phyloP scores from a whole-genome alignment of 257 asterid genomes.

The Solanum tarijense region DNA sequence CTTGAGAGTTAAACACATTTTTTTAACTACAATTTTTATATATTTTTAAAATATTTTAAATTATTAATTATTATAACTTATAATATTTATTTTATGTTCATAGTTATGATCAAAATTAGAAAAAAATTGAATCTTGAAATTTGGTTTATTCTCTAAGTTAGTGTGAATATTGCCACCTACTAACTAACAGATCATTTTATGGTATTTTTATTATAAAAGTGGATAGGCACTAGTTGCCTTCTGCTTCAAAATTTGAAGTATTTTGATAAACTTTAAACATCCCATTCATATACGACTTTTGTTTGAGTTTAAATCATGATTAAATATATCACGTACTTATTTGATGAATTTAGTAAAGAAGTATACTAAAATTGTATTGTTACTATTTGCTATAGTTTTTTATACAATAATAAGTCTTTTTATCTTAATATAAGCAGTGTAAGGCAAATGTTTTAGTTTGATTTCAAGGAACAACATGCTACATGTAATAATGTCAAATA shows the following conservation, averaged over 20 bases:
- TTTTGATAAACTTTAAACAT: not conserved
- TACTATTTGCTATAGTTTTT: not conserved
- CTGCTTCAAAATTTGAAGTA: not conserved
- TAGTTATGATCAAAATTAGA: not conserved
- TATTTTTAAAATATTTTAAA: not conserved
- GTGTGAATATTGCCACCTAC: not conserved
- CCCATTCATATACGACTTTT: accelerated
- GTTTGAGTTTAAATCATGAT: not conserved
- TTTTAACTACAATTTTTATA: not conserved
- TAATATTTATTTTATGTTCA: not conserved
- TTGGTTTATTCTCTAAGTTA: not conserved
- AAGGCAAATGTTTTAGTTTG: not conserved
- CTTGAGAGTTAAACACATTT: not conserved
- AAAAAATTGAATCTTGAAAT: not conserved
- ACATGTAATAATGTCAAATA: not conserved
- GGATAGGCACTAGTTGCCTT: not conserved
- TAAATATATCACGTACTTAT: not conserved
- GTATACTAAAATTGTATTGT: not conserved
- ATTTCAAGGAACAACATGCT: not conserved
- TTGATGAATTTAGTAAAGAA: not conserved
- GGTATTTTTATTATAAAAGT: not conserved
- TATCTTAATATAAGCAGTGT: not conserved
- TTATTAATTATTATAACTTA: not conserved
- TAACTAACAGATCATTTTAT: not conserved
- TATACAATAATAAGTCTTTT: not conserved